phyloP scores from a whole-genome alignment of 78 protist species.

The Dictyostelium purpureum region DNA sequence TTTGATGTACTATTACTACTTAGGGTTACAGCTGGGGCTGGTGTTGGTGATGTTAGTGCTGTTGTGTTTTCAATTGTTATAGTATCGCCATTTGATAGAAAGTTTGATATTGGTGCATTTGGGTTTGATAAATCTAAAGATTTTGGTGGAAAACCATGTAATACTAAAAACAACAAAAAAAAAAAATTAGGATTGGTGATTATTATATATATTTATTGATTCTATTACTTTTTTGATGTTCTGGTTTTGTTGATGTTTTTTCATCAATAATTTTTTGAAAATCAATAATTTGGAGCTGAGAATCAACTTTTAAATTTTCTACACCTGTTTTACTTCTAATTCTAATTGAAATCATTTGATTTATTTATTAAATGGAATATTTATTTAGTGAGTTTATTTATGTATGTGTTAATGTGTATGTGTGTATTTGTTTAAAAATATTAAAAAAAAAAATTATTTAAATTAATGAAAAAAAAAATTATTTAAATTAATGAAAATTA shows the following conservation, averaged over 20 bases:
- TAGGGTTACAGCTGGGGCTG: not conserved
- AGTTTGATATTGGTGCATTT: not conserved
- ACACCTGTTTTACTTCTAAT: conserved; percentile 58
- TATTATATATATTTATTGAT: not conserved
- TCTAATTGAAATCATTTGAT: conserved; percentile 7
- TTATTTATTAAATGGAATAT: no score
- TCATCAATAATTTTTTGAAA: conserved; percentile 18
- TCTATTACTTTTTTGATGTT: conserved; percentile 32
- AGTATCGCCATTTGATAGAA: conserved; percentile 43
- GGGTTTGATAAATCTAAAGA: conserved; percentile 20
- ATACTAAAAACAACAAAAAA: conserved; percentile 18
- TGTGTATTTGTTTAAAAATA: no score
- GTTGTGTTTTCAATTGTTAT: conserved; percentile 40
- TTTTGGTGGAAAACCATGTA: conserved; percentile 66
- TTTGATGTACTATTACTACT: not conserved
- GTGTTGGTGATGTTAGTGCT: not conserved
- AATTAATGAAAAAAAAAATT: no score
- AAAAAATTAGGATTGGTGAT: no score
- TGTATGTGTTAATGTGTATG: no score
- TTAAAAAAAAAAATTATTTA: no score
- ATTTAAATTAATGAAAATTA: no score
- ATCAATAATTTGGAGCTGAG: not conserved
- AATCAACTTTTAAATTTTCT: conserved; percentile 49
- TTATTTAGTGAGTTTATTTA: no score
- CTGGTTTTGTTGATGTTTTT: not conserved